A percentile compares a stretch with the other conserved stretches of the same genome.
Conservation (phyloP, 1,284 basidiomycete genomes). For the Neonothopanus nambi region DNA sequence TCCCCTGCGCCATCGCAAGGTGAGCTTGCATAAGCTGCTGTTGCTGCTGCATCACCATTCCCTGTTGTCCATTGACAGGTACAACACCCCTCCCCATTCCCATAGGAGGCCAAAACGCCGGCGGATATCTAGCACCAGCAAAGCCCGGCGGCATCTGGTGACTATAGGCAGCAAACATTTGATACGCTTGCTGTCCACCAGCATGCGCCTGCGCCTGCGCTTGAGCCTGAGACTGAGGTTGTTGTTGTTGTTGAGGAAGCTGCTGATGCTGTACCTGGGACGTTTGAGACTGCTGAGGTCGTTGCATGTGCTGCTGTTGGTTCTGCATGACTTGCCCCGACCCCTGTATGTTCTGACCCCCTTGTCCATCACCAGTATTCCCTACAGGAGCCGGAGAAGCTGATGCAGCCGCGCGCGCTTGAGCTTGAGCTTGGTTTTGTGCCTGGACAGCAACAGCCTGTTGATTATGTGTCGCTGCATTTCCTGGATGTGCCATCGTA, state of each 20-base stretch:
- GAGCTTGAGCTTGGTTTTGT: constrained; percentile 15
- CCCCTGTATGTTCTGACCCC: background rate
- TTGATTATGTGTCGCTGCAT: constrained; percentile 4
- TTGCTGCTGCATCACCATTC: no score
- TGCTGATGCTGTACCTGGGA: background rate
- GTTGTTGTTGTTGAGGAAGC: background rate
- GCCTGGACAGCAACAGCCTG: constrained; percentile 15
- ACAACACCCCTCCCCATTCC: no score
- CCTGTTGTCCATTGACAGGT: no score
- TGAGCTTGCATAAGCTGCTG: no score
- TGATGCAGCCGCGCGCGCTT: background rate
- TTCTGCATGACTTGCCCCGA: background rate
- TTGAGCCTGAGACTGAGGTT: constrained; percentile 17
- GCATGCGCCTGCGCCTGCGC: constrained; percentile 6
- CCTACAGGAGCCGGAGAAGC: no score
- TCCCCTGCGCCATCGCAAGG: no score
- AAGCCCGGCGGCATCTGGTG: no score
- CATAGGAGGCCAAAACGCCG: no score
- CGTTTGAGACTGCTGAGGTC: background rate
- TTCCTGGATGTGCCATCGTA: background rate
- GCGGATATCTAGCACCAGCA: no score
- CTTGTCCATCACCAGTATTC: background rate
- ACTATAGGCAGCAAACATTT: no score
- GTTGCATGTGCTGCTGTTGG: background rate
- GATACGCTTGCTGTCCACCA: no score